A percentile compares a stretch with the other conserved stretches of the same genome.
These are phyloP conservation scores for Ascochyta pisi DNA, from an alignment of 2,329 filamentous ascomycete genomes.

Conservation along the genomic window DNA sequence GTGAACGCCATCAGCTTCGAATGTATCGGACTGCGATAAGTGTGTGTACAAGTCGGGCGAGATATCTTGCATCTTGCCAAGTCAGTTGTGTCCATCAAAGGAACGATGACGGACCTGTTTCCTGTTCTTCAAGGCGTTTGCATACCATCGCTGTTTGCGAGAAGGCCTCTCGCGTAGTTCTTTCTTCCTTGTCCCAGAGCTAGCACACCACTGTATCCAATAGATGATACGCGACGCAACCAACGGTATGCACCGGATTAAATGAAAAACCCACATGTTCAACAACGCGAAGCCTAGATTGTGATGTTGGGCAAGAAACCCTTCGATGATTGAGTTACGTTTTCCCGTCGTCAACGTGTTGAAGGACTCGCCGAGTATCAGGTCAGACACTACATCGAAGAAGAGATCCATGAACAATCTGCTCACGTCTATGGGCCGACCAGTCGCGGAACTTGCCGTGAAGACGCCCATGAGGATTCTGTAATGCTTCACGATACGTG, in stretches of 20 bases:
- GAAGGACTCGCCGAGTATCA: conserved; percentile 23
- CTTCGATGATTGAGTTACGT: conserved; percentile 13
- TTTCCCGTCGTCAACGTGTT: conserved; percentile 11
- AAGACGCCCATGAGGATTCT: not conserved
- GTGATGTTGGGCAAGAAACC: conserved; percentile 16
- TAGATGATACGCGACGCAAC: not conserved
- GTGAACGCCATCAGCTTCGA: conserved; percentile 7
- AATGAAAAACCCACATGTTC: conserved; percentile 19
- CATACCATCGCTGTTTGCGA: conserved; percentile 14
- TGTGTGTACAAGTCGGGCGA: conserved; percentile 24
- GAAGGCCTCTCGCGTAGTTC: conserved; percentile 3
- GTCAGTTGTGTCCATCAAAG: not conserved
- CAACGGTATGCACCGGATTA: conserved; percentile 8
- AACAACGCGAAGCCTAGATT: conserved; percentile 15
- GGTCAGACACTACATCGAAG: conserved; percentile 22
- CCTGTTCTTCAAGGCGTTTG: conserved; percentile 13
- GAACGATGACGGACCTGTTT: conserved; percentile 7
- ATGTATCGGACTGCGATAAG: conserved; percentile 14
- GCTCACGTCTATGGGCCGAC: conserved; percentile 11
- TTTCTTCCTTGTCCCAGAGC: not conserved
- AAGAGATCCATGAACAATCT: conserved; percentile 19
- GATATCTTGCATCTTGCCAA: conserved; percentile 2
- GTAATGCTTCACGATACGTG: conserved; percentile 3
- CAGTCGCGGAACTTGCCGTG: not conserved
- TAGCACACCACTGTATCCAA: not conserved